Conservation (phyloP, 2,329 filamentous ascomycete genomes). For the Meredithiella fracta region DNA sequence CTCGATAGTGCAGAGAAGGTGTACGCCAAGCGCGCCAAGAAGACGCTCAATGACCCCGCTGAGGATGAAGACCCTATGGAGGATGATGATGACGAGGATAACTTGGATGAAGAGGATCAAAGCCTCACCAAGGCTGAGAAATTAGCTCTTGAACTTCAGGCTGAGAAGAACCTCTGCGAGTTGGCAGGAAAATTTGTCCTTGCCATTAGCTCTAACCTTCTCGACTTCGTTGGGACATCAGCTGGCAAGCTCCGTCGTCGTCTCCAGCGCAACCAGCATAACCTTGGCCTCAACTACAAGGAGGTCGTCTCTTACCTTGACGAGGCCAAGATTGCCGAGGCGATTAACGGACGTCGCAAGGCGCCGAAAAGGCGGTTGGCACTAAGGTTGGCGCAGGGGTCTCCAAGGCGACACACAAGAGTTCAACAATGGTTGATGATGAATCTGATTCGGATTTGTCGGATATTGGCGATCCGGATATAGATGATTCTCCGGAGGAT, state of each 20-base stretch:
- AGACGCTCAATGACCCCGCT: conserved; percentile 43
- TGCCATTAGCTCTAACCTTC: conserved; percentile 55
- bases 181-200: conserved; percentile 73
- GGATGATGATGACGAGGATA: conserved; percentile 39
- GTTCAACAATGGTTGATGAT: conserved; percentile 4
- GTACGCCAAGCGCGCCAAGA: conserved; percentile 54
- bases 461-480: conserved; percentile 8
- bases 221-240: conserved; percentile 47
- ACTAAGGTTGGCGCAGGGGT: conserved; percentile 1
- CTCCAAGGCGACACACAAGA: conserved; percentile 23
- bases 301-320: conserved; percentile 72
- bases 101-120: conserved; percentile 36
- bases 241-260: conserved; percentile 51
- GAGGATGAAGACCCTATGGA: conserved; percentile 60
- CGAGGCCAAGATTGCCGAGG: conserved; percentile 36
- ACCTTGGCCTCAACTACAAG: conserved; percentile 70
- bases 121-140: conserved; percentile 32
- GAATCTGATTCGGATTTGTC: conserved; percentile 13
- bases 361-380: conserved; percentile 18
- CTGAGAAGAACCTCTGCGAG: conserved; percentile 75
- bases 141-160: conserved; percentile 49
- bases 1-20: conserved; percentile 62
- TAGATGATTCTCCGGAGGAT: conserved; percentile 42
- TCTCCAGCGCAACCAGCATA: conserved; percentile 61
- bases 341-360: conserved; percentile 24